Conservation (phyloP, 306 rosid species). For the Erythrophleum fordii region DNA sequence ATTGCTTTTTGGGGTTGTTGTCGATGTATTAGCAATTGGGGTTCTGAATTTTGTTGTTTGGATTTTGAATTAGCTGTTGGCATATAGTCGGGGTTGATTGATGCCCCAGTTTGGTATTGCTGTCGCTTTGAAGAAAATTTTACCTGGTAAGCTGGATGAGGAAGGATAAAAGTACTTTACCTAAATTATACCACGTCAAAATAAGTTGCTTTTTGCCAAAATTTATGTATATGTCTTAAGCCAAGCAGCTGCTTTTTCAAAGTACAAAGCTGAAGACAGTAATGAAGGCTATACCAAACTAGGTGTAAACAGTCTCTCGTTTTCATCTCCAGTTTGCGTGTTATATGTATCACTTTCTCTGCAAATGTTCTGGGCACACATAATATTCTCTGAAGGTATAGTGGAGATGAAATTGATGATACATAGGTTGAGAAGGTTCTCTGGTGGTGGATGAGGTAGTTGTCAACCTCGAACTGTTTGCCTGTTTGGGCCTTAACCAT, state of each 20-base stretch:
- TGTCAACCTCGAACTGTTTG: constrained; percentile 48
- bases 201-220: background rate
- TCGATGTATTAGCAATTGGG: background rate
- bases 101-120: background rate
- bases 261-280: background rate
- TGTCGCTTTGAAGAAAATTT: background rate
- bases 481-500: constrained; percentile 60
- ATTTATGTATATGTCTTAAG: background rate
- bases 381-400: constrained; percentile 47
- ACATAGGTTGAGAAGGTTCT: constrained; percentile 62
- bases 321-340: background rate
- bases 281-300: constrained; percentile 1
- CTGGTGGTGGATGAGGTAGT: constrained; percentile 62
- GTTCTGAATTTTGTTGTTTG: background rate
- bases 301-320: background rate
- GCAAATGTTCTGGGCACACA: constrained; percentile 48
- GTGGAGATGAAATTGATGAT: constrained; percentile 53
- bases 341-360: constrained; percentile 45
- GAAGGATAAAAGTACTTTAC: background rate
- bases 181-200: background rate
- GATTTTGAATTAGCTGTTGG: background rate
- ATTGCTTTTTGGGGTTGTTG: constrained; percentile 26
- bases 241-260: background rate
- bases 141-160: background rate
- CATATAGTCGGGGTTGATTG: background rate